Evolutionary conservation across 805 yeast species (phyloP).

Genomic region (Saccharomycopsis amapae): DNA sequence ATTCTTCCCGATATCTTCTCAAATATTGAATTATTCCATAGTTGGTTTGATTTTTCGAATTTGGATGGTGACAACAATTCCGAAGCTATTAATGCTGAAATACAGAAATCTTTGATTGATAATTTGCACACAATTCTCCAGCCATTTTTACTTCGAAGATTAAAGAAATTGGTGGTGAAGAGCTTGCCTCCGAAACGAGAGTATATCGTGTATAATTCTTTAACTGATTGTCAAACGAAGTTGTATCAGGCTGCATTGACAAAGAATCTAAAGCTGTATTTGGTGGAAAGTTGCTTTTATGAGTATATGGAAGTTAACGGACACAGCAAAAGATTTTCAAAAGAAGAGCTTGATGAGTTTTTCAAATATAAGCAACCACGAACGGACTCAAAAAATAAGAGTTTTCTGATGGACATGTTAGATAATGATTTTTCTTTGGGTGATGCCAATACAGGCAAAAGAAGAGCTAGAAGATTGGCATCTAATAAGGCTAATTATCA

Average conservation of each 20-base stretch:
- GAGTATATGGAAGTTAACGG: slow-evolving; percentile 37
- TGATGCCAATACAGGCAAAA: slow-evolving; percentile 5
- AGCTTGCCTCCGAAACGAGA: slow-evolving; percentile 85
- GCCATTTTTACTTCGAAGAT: slow-evolving; percentile 78
- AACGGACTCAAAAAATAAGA: no score
- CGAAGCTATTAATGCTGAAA: slow-evolving; percentile 35
- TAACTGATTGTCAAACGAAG: slow-evolving; percentile 57
- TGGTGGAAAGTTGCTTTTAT: slow-evolving; percentile 41
- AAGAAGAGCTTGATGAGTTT: slow-evolving; percentile 2
- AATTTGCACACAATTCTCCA: slow-evolving; percentile 82
- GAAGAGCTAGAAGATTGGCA: slow-evolving; percentile 2
- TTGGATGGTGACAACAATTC: slow-evolving; percentile 22
- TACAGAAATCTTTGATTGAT: slow-evolving; percentile 55
- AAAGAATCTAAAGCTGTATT: slow-evolving; percentile 36
- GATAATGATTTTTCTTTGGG: no score
- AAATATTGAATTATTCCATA: slow-evolving; percentile 81
- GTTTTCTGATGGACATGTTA: no score
- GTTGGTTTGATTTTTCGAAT: slow-evolving; percentile 76
- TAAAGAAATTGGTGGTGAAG: slow-evolving; percentile 61
- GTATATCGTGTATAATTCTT: slow-evolving; percentile 66
- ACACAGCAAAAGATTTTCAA: neutral
- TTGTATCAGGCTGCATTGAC: slow-evolving; percentile 49
- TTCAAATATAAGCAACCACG: slow-evolving; percentile 7
- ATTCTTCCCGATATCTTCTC: slow-evolving; percentile 89
- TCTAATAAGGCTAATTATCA: slow-evolving; percentile 10